A percentile compares a stretch with the other conserved stretches of the same genome.
These are phyloP conservation scores for Aspergillus fischeri DNA, from an alignment of 2,329 filamentous ascomycete species.

Conservation along the genomic window DNA sequence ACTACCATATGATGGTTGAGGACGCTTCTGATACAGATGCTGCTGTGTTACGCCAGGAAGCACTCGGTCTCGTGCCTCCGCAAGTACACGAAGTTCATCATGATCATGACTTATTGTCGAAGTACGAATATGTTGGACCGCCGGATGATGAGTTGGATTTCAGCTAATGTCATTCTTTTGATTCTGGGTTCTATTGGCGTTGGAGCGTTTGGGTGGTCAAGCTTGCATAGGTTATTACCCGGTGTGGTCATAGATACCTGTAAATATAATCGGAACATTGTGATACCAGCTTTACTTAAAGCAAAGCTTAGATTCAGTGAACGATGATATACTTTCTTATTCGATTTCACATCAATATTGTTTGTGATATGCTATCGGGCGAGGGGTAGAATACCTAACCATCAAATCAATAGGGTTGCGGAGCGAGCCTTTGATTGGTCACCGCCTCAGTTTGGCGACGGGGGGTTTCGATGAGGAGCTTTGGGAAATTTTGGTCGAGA, in stretches of 20 bases:
- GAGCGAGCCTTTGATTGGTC: constrained; percentile 28
- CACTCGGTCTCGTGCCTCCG: constrained; percentile 37
- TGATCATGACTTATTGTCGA: constrained; percentile 37
- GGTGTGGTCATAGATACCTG: not conserved
- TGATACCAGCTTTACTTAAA: not conserved
- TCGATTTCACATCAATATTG: not conserved
- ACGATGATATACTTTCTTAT: not conserved
- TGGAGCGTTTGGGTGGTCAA: not conserved
- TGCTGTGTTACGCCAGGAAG: constrained; percentile 32
- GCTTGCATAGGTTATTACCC: not conserved
- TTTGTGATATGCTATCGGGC: not conserved
- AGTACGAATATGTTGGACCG: constrained; percentile 37
- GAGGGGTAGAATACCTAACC: not conserved
- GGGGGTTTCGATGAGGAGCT: constrained; percentile 31
- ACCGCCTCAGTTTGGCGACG: constrained; percentile 29
- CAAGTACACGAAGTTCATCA: constrained; percentile 38
- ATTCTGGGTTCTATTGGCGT: not conserved
- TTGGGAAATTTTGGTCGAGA: constrained; percentile 41
- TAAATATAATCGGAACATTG: not conserved
- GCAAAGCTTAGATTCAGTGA: not conserved
- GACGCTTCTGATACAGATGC: constrained; percentile 35
- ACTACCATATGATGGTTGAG: constrained; percentile 42
- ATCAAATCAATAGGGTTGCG: constrained; percentile 13
- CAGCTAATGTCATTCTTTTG: constrained; percentile 9
- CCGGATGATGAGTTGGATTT: constrained; percentile 31